These are phyloP conservation scores for Thermoascus crustaceus DNA, from an alignment of 2,329 filamentous ascomycete genomes.

Conservation along the genomic window DNA sequence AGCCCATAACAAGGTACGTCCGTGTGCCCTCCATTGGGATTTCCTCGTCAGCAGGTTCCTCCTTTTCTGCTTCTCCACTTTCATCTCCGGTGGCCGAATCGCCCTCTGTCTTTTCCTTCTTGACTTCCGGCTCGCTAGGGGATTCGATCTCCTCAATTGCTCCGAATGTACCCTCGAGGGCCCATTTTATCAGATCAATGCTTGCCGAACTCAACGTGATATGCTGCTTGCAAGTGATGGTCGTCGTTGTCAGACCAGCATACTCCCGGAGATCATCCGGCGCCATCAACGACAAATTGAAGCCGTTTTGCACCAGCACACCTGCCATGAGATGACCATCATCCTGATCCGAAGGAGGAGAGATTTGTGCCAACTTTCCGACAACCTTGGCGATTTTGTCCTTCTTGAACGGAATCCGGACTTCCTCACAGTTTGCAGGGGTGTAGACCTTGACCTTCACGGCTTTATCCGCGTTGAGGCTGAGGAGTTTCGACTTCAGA, in stretches of 20 bases:
- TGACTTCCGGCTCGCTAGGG: constrained; percentile 9
- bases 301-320: constrained; percentile 93
- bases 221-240: constrained; percentile 84
- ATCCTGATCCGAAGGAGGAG: constrained; percentile 50
- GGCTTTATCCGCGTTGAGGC: constrained; percentile 75
- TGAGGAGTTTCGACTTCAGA: constrained; percentile 85
- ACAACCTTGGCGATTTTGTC: constrained; percentile 97
- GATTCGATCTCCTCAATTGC: constrained; percentile 54
- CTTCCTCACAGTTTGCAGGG: constrained; percentile 88
- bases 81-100: constrained; percentile 30
- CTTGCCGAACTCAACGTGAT: constrained; percentile 81
- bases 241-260: constrained; percentile 91
- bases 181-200: constrained; percentile 87
- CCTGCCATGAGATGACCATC: constrained; percentile 66
- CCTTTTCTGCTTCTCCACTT: constrained; percentile 21
- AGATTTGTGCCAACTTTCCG: constrained; percentile 76
- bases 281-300: constrained; percentile 94
- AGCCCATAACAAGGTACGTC: constrained; percentile 73
- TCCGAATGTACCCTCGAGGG: constrained; percentile 88
- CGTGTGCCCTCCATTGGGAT: constrained; percentile 29
- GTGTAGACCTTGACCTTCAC: constrained; percentile 86
- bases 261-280: constrained; percentile 94
- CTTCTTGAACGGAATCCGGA: constrained; percentile 88
- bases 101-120: constrained; percentile 19
- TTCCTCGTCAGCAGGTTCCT: constrained; percentile 40